Evolutionary conservation across 2,329 filamentous ascomycete genomes (phyloP).

Genomic region (Fusarium zealandicum): DNA sequence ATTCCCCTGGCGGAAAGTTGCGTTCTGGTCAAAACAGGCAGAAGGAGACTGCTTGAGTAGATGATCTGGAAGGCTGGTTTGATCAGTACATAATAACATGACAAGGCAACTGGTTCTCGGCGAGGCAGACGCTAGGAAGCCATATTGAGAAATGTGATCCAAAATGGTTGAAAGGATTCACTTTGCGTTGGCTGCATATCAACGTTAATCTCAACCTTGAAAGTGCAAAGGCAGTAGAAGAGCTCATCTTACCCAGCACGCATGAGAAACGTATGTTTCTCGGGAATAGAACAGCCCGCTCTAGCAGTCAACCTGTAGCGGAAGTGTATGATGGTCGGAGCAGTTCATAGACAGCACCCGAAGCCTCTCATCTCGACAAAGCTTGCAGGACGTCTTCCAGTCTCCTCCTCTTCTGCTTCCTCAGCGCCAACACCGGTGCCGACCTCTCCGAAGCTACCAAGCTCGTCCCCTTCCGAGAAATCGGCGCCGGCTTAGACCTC

Average conservation of each 20-base stretch:
- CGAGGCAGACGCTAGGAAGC: too few relatives aligned
- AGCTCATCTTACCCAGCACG: background rate
- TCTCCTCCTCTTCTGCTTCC: slow-evolving; percentile 45
- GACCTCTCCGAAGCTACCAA: slow-evolving; percentile 21
- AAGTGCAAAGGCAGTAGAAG: too few relatives aligned
- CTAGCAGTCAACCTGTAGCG: too few relatives aligned
- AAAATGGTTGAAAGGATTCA: too few relatives aligned
- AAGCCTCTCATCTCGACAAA: slow-evolving; percentile 29
- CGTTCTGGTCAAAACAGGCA: background rate
- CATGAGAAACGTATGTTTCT: background rate
- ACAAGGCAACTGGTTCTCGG: too few relatives aligned
- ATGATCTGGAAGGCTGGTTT: too few relatives aligned
- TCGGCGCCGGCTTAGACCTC: slow-evolving; percentile 6
- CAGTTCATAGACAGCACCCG: background rate
- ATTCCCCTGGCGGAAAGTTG: background rate
- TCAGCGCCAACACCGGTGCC: slow-evolving; percentile 33
- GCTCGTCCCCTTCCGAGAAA: slow-evolving; percentile 21
- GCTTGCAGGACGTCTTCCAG: slow-evolving; percentile 47
- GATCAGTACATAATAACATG: too few relatives aligned
- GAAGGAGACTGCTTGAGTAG: background rate
- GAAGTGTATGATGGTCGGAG: too few relatives aligned
- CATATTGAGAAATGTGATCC: too few relatives aligned
- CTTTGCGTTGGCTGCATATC: too few relatives aligned
- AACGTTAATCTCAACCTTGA: too few relatives aligned
- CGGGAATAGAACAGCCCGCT: background rate